phyloP scores from a whole-genome alignment of 768 basidiomycete genomes.

The Mycena maculata region DNA sequence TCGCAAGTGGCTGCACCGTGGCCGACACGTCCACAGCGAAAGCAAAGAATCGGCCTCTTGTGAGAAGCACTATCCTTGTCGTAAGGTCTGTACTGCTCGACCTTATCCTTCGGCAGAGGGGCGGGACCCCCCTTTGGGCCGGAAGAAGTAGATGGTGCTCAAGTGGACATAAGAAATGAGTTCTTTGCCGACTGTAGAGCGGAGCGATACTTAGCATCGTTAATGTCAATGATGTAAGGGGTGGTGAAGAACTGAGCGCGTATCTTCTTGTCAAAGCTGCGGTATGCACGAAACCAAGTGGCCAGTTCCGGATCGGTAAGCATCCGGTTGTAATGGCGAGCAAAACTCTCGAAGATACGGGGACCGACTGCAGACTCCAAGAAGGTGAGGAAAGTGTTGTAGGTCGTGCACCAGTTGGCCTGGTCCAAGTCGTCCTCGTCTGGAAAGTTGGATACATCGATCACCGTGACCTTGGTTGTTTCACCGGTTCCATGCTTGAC shows the following conservation, averaged over 20 bases:
- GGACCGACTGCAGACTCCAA: neutral
- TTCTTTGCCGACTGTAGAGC: constrained; percentile 17
- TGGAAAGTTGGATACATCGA: constrained; percentile 16
- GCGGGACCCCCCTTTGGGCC: neutral
- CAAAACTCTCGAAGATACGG: neutral
- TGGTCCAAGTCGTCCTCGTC: constrained; percentile 5
- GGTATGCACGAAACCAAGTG: constrained; percentile 12
- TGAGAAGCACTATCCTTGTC: neutral
- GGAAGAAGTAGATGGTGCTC: neutral
- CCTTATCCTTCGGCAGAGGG: neutral
- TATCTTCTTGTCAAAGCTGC: neutral
- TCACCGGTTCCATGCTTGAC: constrained; percentile 20
- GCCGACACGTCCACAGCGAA: constrained; percentile 15
- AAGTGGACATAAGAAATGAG: neutral
- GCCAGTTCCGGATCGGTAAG: neutral
- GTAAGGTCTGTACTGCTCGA: constrained; percentile 3
- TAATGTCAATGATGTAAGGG: constrained; percentile 11
- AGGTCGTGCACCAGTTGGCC: constrained; percentile 5
- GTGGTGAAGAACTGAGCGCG: constrained; percentile 19
- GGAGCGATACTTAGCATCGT: constrained; percentile 4
- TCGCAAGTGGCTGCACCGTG: neutral
- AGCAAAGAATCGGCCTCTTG: neutral
- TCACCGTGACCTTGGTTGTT: constrained; percentile 9
- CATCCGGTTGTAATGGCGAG: constrained; percentile 12
- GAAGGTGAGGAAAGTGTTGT: constrained; percentile 21